Percentiles rank a stretch among this genome's conserved stretches.
phyloP scores from a whole-genome alignment of 441 rosid genomes.

The Populus hybrid region DNA sequence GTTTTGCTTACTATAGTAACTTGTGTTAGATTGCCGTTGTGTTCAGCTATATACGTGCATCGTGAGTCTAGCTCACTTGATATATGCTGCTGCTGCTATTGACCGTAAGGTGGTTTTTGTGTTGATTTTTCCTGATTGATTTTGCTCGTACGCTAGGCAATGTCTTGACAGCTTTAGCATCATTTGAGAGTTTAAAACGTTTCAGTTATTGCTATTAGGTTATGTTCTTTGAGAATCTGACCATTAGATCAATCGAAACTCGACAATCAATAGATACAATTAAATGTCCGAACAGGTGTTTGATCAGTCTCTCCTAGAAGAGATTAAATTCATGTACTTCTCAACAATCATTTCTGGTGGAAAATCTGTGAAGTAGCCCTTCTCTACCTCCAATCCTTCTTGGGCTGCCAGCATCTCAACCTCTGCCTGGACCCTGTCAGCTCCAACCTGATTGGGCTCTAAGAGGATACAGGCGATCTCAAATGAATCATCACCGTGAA shows the following conservation, averaged over 20 bases:
- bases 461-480: slow-evolving; percentile 64
- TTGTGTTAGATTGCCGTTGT: no score
- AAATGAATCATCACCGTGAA: slow-evolving; percentile 45
- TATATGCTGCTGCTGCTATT: no score
- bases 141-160: no score
- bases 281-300: not conserved
- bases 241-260: not conserved
- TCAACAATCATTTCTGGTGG: slow-evolving; percentile 53
- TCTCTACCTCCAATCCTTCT: slow-evolving; percentile 50
- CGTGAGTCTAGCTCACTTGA: no score
- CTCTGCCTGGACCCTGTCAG: slow-evolving; percentile 47
- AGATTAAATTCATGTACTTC: slow-evolving; percentile 33
- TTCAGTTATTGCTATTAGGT: not conserved
- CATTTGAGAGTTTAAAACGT: no score
- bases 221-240: not conserved
- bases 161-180: no score
- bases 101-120: no score
- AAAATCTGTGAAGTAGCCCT: slow-evolving; percentile 61
- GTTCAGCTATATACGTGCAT: no score
- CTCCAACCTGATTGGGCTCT: slow-evolving; percentile 57
- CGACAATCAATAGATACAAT: not conserved
- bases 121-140: no score
- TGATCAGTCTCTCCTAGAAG: slow-evolving; percentile 19
- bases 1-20: no score
- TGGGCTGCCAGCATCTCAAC: slow-evolving; percentile 57